These are phyloP conservation scores for Biscogniauxia sp. DNA, from an alignment of 2,329 filamentous ascomycete genomes.

Conservation along the genomic window DNA sequence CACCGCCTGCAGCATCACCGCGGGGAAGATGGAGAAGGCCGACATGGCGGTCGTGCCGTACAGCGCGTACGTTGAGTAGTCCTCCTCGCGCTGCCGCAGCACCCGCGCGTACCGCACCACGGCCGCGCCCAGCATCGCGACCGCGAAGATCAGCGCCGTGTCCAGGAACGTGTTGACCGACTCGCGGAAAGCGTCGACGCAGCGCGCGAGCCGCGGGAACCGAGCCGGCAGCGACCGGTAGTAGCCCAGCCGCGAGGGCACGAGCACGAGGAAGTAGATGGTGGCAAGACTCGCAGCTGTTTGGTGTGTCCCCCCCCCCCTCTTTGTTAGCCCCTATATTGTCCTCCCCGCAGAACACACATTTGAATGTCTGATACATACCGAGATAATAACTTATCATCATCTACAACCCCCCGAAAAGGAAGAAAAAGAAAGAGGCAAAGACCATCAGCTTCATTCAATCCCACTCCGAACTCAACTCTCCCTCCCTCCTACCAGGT, in stretches of 20 bases:
- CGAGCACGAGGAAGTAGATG: background rate
- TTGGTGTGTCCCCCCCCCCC: too few species aligned
- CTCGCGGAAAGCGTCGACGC: background rate
- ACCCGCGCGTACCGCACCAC: slow-evolving; percentile 15
- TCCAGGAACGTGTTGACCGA: background rate
- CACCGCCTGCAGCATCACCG: slow-evolving; percentile 17
- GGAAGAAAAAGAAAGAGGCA: too few species aligned
- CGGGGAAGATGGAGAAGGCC: slow-evolving; percentile 20
- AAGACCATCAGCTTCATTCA: too few species aligned
- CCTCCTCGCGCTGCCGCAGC: slow-evolving; percentile 10
- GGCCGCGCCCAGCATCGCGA: slow-evolving; percentile 20
- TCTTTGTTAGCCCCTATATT: background rate
- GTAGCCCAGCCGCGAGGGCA: background rate
- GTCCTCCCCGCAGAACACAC: too few species aligned
- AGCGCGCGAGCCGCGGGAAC: background rate
- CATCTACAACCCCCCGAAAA: too few species aligned
- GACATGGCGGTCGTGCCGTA: slow-evolving; percentile 21
- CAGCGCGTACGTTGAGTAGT: slow-evolving; percentile 20
- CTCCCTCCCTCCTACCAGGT: too few species aligned
- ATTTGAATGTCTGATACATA: too few species aligned
- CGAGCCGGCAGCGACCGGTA: background rate
- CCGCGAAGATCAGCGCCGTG: slow-evolving; percentile 19
- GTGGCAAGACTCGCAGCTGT: background rate
- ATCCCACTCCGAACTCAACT: too few species aligned
- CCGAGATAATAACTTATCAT: too few species aligned